Evolutionary conservation across 2,329 filamentous ascomycete genomes (phyloP), one percentile per base, ranked within the genome.

Genomic region (Talaromyces atroroseus): DNA sequence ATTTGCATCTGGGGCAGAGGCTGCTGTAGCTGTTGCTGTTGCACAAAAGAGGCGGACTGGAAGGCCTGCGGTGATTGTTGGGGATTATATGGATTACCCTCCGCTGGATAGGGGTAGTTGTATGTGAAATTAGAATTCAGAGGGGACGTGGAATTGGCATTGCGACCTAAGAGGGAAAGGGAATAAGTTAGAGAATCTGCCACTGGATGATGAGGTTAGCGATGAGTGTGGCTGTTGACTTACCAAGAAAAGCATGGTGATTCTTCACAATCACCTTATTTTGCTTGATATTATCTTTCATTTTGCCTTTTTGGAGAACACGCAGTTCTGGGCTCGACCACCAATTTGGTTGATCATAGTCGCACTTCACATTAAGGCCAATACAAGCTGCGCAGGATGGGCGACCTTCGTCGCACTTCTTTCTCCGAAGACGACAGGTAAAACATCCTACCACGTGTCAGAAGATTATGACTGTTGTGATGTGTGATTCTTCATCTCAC

Each of bases 321-420:
- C 94, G 82, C 68, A 88, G 85, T 61, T 96, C 91, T 68, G 89
- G 88, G 80, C 94, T 96, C 76, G 87, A 89, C 94, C 94, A 99
- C 94, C 94, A 99, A 76, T 89, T 84, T 38, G 94, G 94, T 69
- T 92, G 81, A 81, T 95, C 96, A 79, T 97, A 99, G 79, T 97
- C 91, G 78, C 94, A 99, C 67, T 82, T 81, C 57, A 99, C 81
- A 54, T 89, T 88, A 56, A 99, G 86, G 68, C 86, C 82, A 61
- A 76, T 79, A 74, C 84, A 88, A 58, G 84, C 83, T 64, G 78
- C 80, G 70, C 85, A 87, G 50, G 78, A 71, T n/a, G 82, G 79
- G 66, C 84, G 85, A 59, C 78, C 79, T 68, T 88, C 85, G 63
- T 87, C 84, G 66, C 85, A 88, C 76, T 87, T 87, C 77, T 87